Evolutionary conservation across 352 stramenopile species (phyloP), one percentile per base, ranked within the genome.

Genomic region (Phytophthora uliginosa): DNA sequence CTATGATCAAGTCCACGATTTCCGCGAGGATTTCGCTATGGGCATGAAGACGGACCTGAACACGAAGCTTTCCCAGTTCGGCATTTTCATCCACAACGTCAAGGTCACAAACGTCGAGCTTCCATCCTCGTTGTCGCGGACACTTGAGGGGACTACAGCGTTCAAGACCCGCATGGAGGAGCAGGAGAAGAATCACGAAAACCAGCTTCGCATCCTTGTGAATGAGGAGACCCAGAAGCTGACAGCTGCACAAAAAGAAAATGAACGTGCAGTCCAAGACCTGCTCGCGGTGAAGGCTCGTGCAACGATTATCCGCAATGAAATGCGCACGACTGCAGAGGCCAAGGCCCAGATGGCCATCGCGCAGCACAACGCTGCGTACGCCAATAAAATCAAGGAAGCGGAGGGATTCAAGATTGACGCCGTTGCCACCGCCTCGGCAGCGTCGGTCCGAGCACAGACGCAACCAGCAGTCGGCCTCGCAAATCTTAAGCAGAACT

Each of bases 131-230:
- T 67, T 95, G 1, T 93, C 85, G 2, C 62, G 71, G 1, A 89
- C 78, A 33, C 78, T 95, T 9, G 89, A 95, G 58, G 80, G 86
- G n/a, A 93, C 86, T 17, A 91, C 86, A 10, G 84, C 82, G 17
- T 93, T 94, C 76, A 93, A 95, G 74, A 93, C 86, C 12, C 78
- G 83, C 20, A 95, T 95, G 83, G 82, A 90, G 48, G 86, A 95
- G 63, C 86, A 94, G 64, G 86, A 94, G 71, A 95, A 95, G 73
- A 94, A 91, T 63, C 85, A 95, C 63, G 85, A 94, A 74, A 95
- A 92, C 70, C 85, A 87, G 5, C 59, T 94, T 59, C 78, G 89
- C 36, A 90, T 91, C 18, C 61, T 95, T 7, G 51, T 94, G 42
- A 93, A 95, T 36, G 83, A 94, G 63, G 88, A 93, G 42, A 93